Percentiles rank a stretch among this genome's conserved stretches.
phyloP scores from a whole-genome alignment of 345 rosid genomes.

The Angophora floribunda region DNA sequence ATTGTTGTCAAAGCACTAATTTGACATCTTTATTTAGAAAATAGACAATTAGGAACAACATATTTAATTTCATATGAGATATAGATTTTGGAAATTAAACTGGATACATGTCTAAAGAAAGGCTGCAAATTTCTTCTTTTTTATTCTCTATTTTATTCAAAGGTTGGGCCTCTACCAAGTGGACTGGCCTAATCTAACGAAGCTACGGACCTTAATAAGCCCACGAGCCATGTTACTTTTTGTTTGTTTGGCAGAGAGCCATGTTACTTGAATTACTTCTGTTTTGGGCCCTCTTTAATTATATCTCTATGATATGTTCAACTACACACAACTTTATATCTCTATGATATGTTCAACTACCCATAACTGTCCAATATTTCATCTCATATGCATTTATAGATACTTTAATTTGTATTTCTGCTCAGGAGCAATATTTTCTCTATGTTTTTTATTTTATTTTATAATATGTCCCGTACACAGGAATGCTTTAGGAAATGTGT shows the following conservation, averaged over 20 bases:
- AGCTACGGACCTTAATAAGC: neutral
- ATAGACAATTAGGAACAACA: neutral
- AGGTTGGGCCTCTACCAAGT: neutral
- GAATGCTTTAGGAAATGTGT: neutral
- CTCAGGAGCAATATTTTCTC: neutral
- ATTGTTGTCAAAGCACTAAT: neutral
- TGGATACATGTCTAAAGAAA: neutral
- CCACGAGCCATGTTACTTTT: neutral
- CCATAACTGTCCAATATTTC: neutral
- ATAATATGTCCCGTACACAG: neutral
- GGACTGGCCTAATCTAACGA: neutral
- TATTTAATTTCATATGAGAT: neutral
- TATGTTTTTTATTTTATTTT: neutral
- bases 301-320: neutral
- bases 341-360: neutral
- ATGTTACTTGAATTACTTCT: neutral
- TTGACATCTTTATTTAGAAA: neutral
- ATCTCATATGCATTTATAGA: too few relatives aligned
- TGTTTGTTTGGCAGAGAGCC: neutral
- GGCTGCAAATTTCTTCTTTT: neutral
- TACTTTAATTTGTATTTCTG: neutral
- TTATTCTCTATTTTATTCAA: neutral
- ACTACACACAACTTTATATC: neutral
- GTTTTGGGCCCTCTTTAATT: neutral
- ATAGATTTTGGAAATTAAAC: neutral